Evolutionary conservation across 345 rosid species (phyloP).

Genomic region (Brassica juncea): DNA sequence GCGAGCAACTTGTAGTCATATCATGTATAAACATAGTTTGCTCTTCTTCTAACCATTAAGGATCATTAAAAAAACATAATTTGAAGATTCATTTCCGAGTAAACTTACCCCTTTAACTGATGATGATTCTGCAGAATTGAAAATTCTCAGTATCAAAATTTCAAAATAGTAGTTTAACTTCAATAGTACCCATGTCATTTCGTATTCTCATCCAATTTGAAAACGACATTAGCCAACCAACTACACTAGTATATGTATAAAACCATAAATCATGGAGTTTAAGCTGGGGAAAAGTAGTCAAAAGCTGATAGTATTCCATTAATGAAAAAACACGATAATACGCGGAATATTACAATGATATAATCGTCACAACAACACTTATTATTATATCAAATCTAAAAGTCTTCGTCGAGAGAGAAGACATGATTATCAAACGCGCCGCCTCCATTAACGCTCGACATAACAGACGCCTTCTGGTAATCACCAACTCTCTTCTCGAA

Average conservation of each 20-base stretch:
- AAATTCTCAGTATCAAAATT: not conserved
- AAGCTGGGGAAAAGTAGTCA: not conserved
- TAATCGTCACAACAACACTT: not conserved
- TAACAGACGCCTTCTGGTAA: conserved; percentile 79
- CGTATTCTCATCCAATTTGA: not conserved
- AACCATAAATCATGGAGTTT: not conserved
- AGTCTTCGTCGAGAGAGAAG: conserved; percentile 76
- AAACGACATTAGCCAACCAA: conserved; percentile 13
- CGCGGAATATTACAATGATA: conserved; percentile 30
- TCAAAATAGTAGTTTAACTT: not conserved
- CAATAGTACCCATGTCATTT: not conserved
- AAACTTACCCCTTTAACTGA: no score
- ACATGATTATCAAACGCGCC: conserved; percentile 50
- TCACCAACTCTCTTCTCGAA: conserved; percentile 87
- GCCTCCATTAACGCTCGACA: conserved; percentile 61
- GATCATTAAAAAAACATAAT: no score
- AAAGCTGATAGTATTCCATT: conserved; percentile 8
- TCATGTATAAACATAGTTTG: no score
- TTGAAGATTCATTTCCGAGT: no score
- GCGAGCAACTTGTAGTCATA: no score
- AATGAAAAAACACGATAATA: not conserved
- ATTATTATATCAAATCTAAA: conserved; percentile 38
- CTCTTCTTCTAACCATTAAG: no score
- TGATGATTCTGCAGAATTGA: not conserved
- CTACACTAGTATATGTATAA: not conserved